These are phyloP conservation scores for Backusella morwellensis DNA, from an alignment of 192 early-diverging fungal species.

Conservation along the genomic window DNA sequence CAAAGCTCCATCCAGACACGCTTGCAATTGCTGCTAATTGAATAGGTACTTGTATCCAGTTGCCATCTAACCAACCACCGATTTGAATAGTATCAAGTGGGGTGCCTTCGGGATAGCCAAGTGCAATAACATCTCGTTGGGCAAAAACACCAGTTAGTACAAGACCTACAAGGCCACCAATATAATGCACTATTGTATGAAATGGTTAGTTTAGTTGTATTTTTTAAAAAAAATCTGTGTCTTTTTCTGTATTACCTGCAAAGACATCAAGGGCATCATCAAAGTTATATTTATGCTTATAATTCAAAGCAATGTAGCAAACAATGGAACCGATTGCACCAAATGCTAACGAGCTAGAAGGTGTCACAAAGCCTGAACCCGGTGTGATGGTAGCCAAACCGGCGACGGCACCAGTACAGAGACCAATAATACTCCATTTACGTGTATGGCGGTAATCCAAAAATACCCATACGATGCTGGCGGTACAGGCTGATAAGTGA, in stretches of 20 bases:
- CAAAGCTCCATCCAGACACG: constrained; percentile 75
- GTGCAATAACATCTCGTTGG: constrained; percentile 60
- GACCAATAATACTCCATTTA: constrained; percentile 79
- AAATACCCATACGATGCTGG: constrained; percentile 69
- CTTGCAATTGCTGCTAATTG: constrained; percentile 74
- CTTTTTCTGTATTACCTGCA: constrained; percentile 38
- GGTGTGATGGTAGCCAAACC: constrained; percentile 90
- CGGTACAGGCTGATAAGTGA: constrained; percentile 68
- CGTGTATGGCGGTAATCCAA: constrained; percentile 67
- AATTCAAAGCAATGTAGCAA: constrained; percentile 62
- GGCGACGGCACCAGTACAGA: constrained; percentile 87
- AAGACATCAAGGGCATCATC: constrained; percentile 85
- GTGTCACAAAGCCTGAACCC: constrained; percentile 72
- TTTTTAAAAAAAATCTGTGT: background rate
- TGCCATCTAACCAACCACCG: constrained; percentile 80
- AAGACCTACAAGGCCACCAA: constrained; percentile 74
- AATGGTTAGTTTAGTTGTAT: background rate
- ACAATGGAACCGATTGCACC: constrained; percentile 64
- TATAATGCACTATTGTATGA: constrained; percentile 55
- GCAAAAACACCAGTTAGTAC: constrained; percentile 89
- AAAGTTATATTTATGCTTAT: constrained; percentile 66
- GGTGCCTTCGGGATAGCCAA: constrained; percentile 54
- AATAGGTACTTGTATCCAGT: constrained; percentile 76
- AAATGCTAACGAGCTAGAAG: constrained; percentile 73
- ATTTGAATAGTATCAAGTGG: constrained; percentile 43